A percentile compares a stretch with the other conserved stretches of the same genome.
These are phyloP conservation scores for Lepidium sativum DNA, from an alignment of 345 rosid genomes.

Conservation along the genomic window DNA sequence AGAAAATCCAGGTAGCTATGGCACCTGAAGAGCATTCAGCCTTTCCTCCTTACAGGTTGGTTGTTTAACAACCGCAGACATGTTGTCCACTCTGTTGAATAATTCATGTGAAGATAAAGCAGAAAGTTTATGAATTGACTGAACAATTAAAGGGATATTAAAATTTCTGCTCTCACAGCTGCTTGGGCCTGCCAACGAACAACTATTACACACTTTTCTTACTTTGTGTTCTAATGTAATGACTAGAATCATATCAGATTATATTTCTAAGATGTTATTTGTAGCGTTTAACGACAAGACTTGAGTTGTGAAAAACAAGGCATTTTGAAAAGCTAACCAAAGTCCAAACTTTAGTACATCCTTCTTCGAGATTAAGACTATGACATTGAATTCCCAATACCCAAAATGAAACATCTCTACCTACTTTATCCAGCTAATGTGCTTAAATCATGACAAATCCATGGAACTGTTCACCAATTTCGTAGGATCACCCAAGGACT, in stretches of 20 bases:
- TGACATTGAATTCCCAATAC: neutral
- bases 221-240: neutral
- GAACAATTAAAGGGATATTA: neutral
- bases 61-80: conserved; percentile 53
- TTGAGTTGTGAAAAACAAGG: neutral
- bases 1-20: neutral
- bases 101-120: conserved; percentile 29
- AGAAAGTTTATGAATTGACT: neutral
- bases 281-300: neutral
- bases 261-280: neutral
- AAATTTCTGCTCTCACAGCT: neutral
- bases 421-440: neutral
- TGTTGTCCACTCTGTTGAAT: conserved; percentile 38
- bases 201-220: neutral
- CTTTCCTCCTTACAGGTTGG: conserved; percentile 41
- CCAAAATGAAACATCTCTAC: neutral
- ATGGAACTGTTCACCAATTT: neutral
- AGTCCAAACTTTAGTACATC: neutral
- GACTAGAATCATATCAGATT: neutral
- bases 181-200: neutral
- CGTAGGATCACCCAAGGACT: neutral
- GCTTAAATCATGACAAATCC: neutral
- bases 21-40: conserved; percentile 57
- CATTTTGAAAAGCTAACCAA: neutral
- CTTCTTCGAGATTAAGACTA: conserved; percentile 1